phyloP scores from a whole-genome alignment of 1,139 yeast species.

The Pneumocystis carinii region DNA sequence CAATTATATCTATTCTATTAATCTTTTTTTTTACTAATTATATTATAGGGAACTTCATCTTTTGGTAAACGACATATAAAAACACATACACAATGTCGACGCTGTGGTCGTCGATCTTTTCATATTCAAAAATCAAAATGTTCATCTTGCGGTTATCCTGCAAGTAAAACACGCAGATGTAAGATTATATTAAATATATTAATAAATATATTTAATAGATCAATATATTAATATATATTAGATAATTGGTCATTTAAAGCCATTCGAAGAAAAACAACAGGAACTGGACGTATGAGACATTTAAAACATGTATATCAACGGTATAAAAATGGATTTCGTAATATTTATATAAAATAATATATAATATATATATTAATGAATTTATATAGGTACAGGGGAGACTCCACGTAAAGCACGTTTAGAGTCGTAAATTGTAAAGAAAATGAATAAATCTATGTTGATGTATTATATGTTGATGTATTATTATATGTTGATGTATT shows the following conservation, averaged over 20 bases:
- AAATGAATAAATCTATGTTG: no score
- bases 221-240: slow-evolving; percentile 18
- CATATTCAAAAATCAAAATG: slow-evolving; percentile 99
- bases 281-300: slow-evolving; percentile 99
- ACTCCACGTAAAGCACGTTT: background rate
- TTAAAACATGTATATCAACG: slow-evolving; percentile 93
- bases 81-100: slow-evolving; percentile 92
- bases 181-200: slow-evolving; percentile 12
- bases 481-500: no score
- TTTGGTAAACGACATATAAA: slow-evolving; percentile 57
- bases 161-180: slow-evolving; percentile 80
- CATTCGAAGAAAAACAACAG: slow-evolving; percentile 99
- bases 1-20: no score
- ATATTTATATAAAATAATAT: slow-evolving; percentile 21
- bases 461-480: no score
- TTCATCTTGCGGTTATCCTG: slow-evolving; percentile 98
- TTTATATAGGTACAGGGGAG: background rate
- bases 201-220: slow-evolving; percentile 13
- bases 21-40: background rate
- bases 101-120: slow-evolving; percentile 95
- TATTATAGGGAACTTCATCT: slow-evolving; percentile 10
- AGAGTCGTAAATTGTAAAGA: background rate
- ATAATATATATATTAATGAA: no score
- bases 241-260: slow-evolving; percentile 99
- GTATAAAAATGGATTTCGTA: slow-evolving; percentile 98